Evolutionary conservation across 2,329 filamentous ascomycete genomes (phyloP), one percentile per base, ranked within the genome.

Genomic region (Rhexocercosporidium sp.): DNA sequence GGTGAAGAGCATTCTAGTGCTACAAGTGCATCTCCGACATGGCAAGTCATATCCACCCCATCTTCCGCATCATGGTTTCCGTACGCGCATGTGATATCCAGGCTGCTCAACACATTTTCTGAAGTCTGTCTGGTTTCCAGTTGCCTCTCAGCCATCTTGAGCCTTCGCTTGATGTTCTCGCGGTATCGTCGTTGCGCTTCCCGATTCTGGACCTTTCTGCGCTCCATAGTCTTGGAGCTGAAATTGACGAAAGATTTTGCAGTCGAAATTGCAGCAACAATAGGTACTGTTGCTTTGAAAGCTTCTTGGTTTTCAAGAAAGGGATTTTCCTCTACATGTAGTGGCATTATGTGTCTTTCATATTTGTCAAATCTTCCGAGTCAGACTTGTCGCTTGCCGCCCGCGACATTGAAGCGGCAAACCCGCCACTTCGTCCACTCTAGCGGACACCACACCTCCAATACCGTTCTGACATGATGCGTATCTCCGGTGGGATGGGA

Each of bases 121-220:
- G 31, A 39, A 22, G 9, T 3, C 37, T 31, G 16, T 39, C 18
- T 37, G 18, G 11, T 22, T 20, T 56, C 29, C n/a, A 56, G 9
- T 8, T 56, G 57, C 14, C 18, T 27, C 14, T 60, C 57, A 2
- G 57, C 57, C 16, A 60, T 46, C 27, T 47, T 46, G 16, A 60
- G 57, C 22, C 47, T 60, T 2, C 57, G 57, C 22, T 60, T 60
- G 25, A 60, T 47, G 25, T 60, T 60, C 5, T 60, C 57, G 34
- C 57, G 37, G 39, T 60, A 60, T 29, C 57, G 22, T 5, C 57
- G 37, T 34, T 60, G 57, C 5, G 57, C 57, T 20, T 60, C 57
- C 47, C 57, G 16, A 29, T 60, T 60, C 9, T 60, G 57, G 4
- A 60, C 11, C 16, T 46, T 60, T 20, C 57, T 46, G 39, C 57